These are phyloP conservation scores for Nicotiana noctiflora DNA, from an alignment of 257 asterid genomes.

Conservation along the genomic window DNA sequence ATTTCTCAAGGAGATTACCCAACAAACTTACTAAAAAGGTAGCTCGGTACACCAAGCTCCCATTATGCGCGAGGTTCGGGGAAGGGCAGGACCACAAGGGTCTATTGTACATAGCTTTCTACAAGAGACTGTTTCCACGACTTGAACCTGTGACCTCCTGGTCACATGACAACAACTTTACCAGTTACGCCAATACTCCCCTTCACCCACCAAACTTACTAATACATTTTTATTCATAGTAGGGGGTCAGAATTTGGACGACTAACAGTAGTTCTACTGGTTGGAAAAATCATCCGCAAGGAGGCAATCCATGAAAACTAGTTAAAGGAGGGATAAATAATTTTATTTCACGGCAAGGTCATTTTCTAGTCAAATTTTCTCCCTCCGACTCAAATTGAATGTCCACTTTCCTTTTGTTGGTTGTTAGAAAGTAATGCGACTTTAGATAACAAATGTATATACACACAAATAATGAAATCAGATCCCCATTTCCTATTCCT, in stretches of 20 bases:
- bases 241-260: not conserved
- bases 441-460: not conserved
- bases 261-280: not conserved
- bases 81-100: too few relatives aligned
- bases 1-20: too few relatives aligned
- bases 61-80: too few relatives aligned
- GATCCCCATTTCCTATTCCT: not conserved
- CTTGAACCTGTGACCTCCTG: too few relatives aligned
- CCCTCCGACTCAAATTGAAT: not conserved
- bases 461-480: not conserved
- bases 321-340: not conserved
- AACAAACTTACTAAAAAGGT: too few relatives aligned
- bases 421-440: not conserved
- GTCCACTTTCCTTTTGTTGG: conserved; percentile 1
- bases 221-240: not conserved
- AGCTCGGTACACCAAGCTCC: too few relatives aligned
- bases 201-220: too few relatives aligned
- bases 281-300: not conserved
- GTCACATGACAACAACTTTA: too few relatives aligned
- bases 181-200: too few relatives aligned
- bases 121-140: too few relatives aligned
- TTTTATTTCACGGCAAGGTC: not conserved
- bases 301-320: not conserved
- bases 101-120: too few relatives aligned
- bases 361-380: not conserved